A percentile compares a stretch with the other conserved stretches of the same genome.
phyloP scores from a whole-genome alignment of 257 asterid genomes.

The Nicotiana obtusifolia region DNA sequence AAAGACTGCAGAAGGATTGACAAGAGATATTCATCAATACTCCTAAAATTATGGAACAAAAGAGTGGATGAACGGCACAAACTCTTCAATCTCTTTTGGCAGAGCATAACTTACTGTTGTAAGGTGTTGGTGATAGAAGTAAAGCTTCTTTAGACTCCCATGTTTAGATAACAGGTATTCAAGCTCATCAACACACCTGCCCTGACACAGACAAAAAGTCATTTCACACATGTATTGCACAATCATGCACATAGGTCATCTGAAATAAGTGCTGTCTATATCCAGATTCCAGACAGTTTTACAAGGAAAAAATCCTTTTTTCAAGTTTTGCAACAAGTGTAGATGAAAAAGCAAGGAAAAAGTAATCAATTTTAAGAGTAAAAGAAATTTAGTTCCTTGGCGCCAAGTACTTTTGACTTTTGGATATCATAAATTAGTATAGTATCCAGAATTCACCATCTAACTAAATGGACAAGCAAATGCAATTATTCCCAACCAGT shows the following conservation, averaged over 20 bases:
- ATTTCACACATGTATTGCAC: conserved; percentile 16
- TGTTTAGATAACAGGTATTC: conserved; percentile 78
- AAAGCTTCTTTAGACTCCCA: conserved; percentile 92
- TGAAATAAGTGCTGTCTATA: background rate
- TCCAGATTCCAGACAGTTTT: conserved; percentile 1
- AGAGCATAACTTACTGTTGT: conserved; percentile 59
- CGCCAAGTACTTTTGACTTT: background rate
- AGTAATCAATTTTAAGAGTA: background rate
- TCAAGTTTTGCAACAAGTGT: background rate
- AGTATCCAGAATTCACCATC: background rate
- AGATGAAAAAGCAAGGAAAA: background rate
- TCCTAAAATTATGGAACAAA: background rate
- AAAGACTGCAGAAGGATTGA: background rate
- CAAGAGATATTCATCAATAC: background rate
- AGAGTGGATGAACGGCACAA: background rate
- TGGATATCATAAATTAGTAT: background rate
- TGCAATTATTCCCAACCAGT: background rate
- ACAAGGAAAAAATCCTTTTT: background rate
- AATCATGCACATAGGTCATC: conserved; percentile 11
- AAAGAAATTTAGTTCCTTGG: background rate
- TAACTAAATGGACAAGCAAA: background rate
- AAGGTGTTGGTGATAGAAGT: conserved; percentile 97
- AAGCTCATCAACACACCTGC: conserved; percentile 97
- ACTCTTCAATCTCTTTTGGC: background rate
- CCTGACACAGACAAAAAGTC: conserved; percentile 25